Conservation (phyloP, 805 yeast species). For the Priceomyces haplophilus region DNA sequence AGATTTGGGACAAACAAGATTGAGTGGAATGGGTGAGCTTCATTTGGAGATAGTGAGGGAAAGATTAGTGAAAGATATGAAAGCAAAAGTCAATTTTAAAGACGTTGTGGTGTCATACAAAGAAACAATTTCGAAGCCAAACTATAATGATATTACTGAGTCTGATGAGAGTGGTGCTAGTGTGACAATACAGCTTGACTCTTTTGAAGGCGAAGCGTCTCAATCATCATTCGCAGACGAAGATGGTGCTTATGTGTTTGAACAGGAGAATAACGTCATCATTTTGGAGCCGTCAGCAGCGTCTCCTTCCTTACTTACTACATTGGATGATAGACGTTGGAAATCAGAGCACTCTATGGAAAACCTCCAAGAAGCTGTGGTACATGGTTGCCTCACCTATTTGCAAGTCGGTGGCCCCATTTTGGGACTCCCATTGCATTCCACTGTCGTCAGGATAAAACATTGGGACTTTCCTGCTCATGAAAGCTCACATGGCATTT, state of each 20-base stretch:
- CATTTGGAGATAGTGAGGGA: conserved; percentile 88
- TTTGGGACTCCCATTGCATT: conserved; percentile 56
- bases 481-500: conserved; percentile 29
- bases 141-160: conserved; percentile 16
- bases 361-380: conserved; percentile 49
- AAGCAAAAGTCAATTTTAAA: conserved; percentile 77
- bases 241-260: conserved; percentile 37
- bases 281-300: conserved; percentile 34
- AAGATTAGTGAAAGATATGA: conserved; percentile 73
- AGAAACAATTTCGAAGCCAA: conserved; percentile 49
- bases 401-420: conserved; percentile 67
- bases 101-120: conserved; percentile 87
- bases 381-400: conserved; percentile 59
- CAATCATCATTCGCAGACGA: conserved; percentile 35
- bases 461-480: conserved; percentile 57
- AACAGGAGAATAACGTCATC: conserved; percentile 47
- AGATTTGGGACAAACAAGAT: conserved; percentile 82
- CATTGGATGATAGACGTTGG: conserved; percentile 44
- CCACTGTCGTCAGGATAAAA: conserved; percentile 53
- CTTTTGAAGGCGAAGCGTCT: conserved; percentile 36
- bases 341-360: conserved; percentile 45
- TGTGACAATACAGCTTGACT: conserved; percentile 28
- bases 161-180: conserved; percentile 19
- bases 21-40: conserved; percentile 96
- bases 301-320: conserved; percentile 20